Percentiles rank a stretch among this genome's conserved stretches.
These are phyloP conservation scores for Cadophora malorum DNA, from an alignment of 2,329 filamentous ascomycete genomes.

Conservation along the genomic window DNA sequence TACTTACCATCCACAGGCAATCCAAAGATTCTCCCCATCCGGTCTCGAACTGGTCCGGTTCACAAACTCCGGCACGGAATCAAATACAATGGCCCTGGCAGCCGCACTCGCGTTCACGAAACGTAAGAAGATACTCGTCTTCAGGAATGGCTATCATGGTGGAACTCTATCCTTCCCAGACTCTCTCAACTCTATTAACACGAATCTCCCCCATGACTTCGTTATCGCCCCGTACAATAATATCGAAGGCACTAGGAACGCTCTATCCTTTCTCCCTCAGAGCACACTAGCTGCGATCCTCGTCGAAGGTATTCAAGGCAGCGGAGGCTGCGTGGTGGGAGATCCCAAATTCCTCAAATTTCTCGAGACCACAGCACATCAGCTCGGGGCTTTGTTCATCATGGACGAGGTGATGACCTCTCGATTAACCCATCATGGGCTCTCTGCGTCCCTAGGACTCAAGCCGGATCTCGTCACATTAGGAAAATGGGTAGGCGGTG, in stretches of 20 bases:
- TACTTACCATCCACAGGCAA: constrained; percentile 45
- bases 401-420: constrained; percentile 77
- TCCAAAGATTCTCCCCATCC: constrained; percentile 53
- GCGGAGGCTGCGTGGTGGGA: constrained; percentile 62
- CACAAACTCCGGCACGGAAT: constrained; percentile 71
- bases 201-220: constrained; percentile 39
- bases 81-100: constrained; percentile 65
- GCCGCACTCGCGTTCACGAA: constrained; percentile 35
- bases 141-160: constrained; percentile 40
- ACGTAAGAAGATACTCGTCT: constrained; percentile 37
- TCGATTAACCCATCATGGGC: constrained; percentile 58
- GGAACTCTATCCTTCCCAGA: constrained; percentile 52
- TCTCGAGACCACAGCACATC: constrained; percentile 30
- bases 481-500: constrained; percentile 72
- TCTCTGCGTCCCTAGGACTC: constrained; percentile 52
- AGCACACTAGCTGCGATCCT: constrained; percentile 59
- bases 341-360: constrained; percentile 33
- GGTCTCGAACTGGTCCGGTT: constrained; percentile 63
- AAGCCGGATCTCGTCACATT: constrained; percentile 67
- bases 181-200: constrained; percentile 46
- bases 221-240: constrained; percentile 69
- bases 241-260: constrained; percentile 50
- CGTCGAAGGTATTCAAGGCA: constrained; percentile 70
- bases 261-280: constrained; percentile 47
- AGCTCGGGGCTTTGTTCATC: constrained; percentile 63